Evolutionary conservation across 2,329 filamentous ascomycete genomes (phyloP).

Genomic region (Lasiodiplodia hormozganensis): DNA sequence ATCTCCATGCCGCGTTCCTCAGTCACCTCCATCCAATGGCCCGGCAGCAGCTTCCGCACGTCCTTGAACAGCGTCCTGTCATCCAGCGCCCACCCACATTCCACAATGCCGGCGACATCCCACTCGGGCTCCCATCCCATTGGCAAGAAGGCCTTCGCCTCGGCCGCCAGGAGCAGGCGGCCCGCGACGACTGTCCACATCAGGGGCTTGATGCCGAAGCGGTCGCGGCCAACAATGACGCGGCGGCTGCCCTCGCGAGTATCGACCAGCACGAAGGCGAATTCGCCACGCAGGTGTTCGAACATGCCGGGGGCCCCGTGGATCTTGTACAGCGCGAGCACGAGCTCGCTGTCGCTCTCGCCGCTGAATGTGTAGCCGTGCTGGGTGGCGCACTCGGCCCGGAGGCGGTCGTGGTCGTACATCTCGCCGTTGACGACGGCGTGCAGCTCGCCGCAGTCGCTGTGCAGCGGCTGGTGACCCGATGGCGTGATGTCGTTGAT

Average conservation of each 20-base stretch:
- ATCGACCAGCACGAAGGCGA: slow-evolving; percentile 59
- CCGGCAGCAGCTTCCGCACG: slow-evolving; percentile 52
- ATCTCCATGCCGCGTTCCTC: slow-evolving; percentile 37
- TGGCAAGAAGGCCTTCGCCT: slow-evolving; percentile 59
- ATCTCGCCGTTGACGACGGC: slow-evolving; percentile 64
- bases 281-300: slow-evolving; percentile 58
- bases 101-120: slow-evolving; percentile 54
- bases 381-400: slow-evolving; percentile 41
- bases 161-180: slow-evolving; percentile 55
- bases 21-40: slow-evolving; percentile 46
- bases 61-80: slow-evolving; percentile 56
- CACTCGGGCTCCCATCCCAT: slow-evolving; percentile 59
- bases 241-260: slow-evolving; percentile 35
- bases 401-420: slow-evolving; percentile 57
- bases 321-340: slow-evolving; percentile 56
- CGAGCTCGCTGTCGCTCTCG: slow-evolving; percentile 57
- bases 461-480: slow-evolving; percentile 7
- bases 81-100: slow-evolving; percentile 50
- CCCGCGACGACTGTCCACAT: slow-evolving; percentile 53
- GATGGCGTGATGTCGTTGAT: slow-evolving; percentile 12
- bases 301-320: slow-evolving; percentile 50
- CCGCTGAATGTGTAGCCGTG: slow-evolving; percentile 54
- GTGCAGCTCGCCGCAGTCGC: slow-evolving; percentile 44
- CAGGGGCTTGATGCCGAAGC: slow-evolving; percentile 63
- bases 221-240: slow-evolving; percentile 58